Evolutionary conservation across 371 early-diverging fungal species (phyloP).

Genomic region (Syncephalastrum contaminatum): DNA sequence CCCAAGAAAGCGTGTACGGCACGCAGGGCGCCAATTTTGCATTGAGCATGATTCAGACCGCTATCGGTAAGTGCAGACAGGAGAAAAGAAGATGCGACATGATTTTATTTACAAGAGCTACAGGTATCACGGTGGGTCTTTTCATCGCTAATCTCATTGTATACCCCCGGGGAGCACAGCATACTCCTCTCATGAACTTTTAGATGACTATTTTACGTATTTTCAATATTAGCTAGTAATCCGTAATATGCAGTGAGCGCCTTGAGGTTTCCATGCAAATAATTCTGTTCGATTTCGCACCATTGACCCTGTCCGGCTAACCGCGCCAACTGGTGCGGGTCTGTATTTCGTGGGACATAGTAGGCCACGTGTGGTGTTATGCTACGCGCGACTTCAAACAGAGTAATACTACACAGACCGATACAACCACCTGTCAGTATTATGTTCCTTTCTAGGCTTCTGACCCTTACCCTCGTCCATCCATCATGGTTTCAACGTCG

Average conservation of each 20-base stretch:
- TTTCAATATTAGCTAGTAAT: too few relatives aligned
- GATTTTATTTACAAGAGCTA: neutral
- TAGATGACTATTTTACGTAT: slow-evolving; percentile 15
- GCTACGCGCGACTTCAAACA: slow-evolving; percentile 61
- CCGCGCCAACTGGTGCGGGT: slow-evolving; percentile 51
- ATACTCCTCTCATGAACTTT: slow-evolving; percentile 60
- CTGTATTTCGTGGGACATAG: slow-evolving; percentile 84
- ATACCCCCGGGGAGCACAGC: slow-evolving; percentile 56
- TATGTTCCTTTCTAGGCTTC: neutral
- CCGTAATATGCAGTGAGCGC: slow-evolving; percentile 75
- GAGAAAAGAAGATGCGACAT: neutral
- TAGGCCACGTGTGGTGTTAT: slow-evolving; percentile 79
- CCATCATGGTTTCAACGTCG: slow-evolving; percentile 73
- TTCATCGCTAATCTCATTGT: slow-evolving; percentile 55
- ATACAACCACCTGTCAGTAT: too few relatives aligned
- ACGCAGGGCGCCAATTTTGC: slow-evolving; percentile 44
- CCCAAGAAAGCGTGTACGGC: slow-evolving; percentile 27
- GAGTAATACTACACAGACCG: slow-evolving; percentile 36
- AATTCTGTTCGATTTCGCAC: slow-evolving; percentile 77
- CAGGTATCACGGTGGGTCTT: slow-evolving; percentile 57
- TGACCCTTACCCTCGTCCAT: slow-evolving; percentile 68
- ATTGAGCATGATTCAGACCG: slow-evolving; percentile 41
- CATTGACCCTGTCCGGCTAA: slow-evolving; percentile 51
- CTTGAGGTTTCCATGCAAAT: slow-evolving; percentile 59
- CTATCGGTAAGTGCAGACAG: slow-evolving; percentile 17